Base-by-base conservation (phyloP, 768 basidiomycete species). In the Russula abietina region DNA sequence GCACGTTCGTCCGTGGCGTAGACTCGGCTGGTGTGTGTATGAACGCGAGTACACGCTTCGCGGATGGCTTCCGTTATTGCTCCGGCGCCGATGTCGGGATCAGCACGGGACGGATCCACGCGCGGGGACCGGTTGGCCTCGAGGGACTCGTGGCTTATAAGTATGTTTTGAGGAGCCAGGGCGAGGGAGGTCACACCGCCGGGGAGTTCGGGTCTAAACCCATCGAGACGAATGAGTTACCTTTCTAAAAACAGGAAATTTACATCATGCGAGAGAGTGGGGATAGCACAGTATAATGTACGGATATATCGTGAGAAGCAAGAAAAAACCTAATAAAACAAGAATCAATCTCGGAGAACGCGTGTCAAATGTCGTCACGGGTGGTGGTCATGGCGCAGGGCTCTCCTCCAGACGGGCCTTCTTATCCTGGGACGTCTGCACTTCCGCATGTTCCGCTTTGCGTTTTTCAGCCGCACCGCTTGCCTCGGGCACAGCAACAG, bases 51-150 rank as follows among this genome's bases (percentile, higher is more conserved):
- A 98, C 97, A 11, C 83, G 97, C 41, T 98, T 99, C 72, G 88
- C 95, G 0, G 97, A 99, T 73, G 96, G 97, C 14, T 97, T 95
- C 75, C 76, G 96, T 64, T 98, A 93, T 71, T 96, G 97, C 0
- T 94, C 97, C 67, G 97, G 97, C 2, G 95, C 97, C 6, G 97
- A 98, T 75, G 96, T 99, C 0, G 97, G 97, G 10, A 97, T 99
- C 70, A 91, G 89, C 72, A 99, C 97, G 0, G 95, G 96, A 1
- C 86, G 91, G 71, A 96, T 97, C 60, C 97, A 99, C 71, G 95
- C 97, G 17, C 81, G 96, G 46, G 97, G 97, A 3, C 97, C 97
- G 0, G 96, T 98, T 1, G 96, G 96, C 0, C 78, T 98, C 57
- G 92, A 98, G 67, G 93, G 93, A 1, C 78, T 97, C 66, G 89